These are phyloP conservation scores for Aristolochia californica DNA, from an alignment of 164 flowering plant species.

Conservation along the genomic window DNA sequence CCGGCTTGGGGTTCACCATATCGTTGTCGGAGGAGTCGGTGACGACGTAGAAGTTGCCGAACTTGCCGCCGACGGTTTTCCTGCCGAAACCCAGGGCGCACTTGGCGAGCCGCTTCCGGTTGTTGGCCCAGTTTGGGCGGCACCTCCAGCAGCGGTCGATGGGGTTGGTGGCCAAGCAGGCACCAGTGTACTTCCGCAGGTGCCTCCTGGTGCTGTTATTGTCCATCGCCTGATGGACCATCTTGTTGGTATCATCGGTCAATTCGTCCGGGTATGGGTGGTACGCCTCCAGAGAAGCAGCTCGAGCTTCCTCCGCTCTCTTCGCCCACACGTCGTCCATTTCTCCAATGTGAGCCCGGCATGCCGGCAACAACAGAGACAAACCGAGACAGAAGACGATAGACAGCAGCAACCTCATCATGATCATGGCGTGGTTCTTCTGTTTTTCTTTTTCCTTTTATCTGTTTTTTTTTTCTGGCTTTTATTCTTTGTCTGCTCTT, in stretches of 20 bases:
- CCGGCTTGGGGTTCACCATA: conserved; percentile 46
- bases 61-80: conserved; percentile 42
- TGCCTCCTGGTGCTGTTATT: conserved; percentile 43
- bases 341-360: neutral
- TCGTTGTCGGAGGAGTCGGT: conserved; percentile 43
- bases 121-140: conserved; percentile 28
- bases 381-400: neutral
- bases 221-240: conserved; percentile 21
- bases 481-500: too few species aligned
- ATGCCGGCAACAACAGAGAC: neutral
- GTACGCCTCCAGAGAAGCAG: conserved; percentile 4
- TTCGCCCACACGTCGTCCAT: conserved; percentile 8
- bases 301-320: conserved; percentile 2
- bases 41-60: conserved; percentile 38
- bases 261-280: conserved; percentile 6
- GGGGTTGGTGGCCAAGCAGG: conserved; percentile 59
- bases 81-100: conserved; percentile 59
- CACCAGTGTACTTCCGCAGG: conserved; percentile 14
- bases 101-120: conserved; percentile 37
- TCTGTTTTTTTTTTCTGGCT: too few species aligned
- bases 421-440: too few species aligned
- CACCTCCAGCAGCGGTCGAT: conserved; percentile 81
- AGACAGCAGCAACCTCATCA: too few species aligned
- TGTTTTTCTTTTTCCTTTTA: too few species aligned
- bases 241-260: conserved; percentile 1